Evolutionary conservation across 1,139 yeast genomes (phyloP).

Genomic region (Hanseniaspora uvarum): DNA sequence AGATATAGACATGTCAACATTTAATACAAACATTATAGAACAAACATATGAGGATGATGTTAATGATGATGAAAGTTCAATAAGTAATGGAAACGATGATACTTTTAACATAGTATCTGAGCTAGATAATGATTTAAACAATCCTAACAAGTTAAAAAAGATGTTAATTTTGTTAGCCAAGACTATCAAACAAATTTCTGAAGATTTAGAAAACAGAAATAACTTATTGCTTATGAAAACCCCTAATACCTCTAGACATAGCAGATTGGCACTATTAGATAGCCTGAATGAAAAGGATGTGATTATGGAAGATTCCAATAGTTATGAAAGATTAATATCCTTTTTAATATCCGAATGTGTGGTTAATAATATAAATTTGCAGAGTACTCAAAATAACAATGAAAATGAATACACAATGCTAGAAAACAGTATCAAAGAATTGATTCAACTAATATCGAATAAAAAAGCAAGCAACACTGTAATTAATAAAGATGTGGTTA

Average conservation of each 20-base stretch:
- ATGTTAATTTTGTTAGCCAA: slow-evolving; percentile 5
- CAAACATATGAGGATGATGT: not conserved
- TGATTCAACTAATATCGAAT: not conserved
- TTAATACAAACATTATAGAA: not conserved
- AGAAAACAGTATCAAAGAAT: slow-evolving; percentile 7
- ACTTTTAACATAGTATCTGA: not conserved
- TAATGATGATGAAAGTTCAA: not conserved
- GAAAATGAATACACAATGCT: not conserved
- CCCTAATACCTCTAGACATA: not conserved
- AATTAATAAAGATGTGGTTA: not conserved
- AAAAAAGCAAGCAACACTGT: not conserved
- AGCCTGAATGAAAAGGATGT: not conserved
- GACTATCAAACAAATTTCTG: not conserved
- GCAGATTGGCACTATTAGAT: slow-evolving; percentile 1
- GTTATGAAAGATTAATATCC: slow-evolving; percentile 1
- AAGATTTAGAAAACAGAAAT: not conserved
- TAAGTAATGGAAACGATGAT: not conserved
- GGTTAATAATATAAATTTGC: not conserved
- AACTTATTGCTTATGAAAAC: not conserved
- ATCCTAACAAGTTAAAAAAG: not conserved
- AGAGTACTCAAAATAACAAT: not conserved
- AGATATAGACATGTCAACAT: not conserved
- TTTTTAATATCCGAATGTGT: slow-evolving; percentile 15
- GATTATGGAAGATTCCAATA: not conserved
- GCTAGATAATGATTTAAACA: not conserved